Evolutionary conservation across 2,329 filamentous ascomycete genomes (phyloP), one percentile per base, ranked within the genome.

Genomic region (Talaromyces atroroseus): DNA sequence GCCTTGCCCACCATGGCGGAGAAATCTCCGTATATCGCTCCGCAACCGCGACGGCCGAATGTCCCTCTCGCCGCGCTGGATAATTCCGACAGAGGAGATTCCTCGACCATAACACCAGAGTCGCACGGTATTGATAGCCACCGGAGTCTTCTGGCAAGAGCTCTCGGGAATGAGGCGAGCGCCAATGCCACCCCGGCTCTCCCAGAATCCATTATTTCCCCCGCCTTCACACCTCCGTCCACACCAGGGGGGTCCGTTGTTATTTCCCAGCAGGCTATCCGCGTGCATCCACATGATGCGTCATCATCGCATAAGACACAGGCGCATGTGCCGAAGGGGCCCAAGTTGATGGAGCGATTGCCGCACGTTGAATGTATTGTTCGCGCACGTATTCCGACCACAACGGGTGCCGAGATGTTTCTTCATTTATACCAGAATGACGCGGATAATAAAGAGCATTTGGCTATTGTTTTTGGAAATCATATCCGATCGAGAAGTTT

Each of bases 401-500:
- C 90, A 2, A 85, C 82, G 0, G 92, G 92, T 3, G 89, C 91
- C 11, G 92, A 99, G 73, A 97, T 99, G 91, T 99, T 95, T 73
- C 75, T 99, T 52, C 92, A 99, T 68, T 79, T 97, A 0, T 99
- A 99, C 75, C 86, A 86, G 61, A 99, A 99, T 74, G 89, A 89
- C 65, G 84, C 90, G 6, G 94, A 99, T 72, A 89, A 87, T 62
- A 99, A 99, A 74, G 94, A 99, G 69, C 94, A 99, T 70, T 76
- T 99, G 52, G 94, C 94, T 18, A 97, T 99, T 67, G 94, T 99
- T 0, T 99, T 99, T 72, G 94, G 94, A 2, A 86, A 87, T 58
- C 80, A 86, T 49, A 96, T 97, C 63, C 82, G 94, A 49, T 83
- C 70, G 84, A 85, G 77, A 71, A 80, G 73, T 84, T 82, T 78